Evolutionary conservation across 1,139 yeast genomes (phyloP), one percentile per base, ranked within the genome.

Genomic region (Meyerozyma elateridarum): DNA sequence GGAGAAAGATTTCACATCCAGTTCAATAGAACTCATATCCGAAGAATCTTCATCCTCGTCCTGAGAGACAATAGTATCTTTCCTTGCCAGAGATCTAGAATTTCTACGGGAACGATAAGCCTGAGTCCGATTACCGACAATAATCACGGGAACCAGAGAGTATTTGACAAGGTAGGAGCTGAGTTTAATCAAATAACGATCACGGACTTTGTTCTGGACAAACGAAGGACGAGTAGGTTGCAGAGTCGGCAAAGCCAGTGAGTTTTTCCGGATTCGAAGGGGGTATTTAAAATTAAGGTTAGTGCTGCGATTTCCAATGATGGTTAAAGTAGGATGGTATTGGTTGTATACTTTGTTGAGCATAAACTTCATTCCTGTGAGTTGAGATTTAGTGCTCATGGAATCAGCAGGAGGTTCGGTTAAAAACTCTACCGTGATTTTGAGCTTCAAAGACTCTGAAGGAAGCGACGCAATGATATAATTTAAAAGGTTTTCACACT

Each of bases 361-460:
- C 62, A 64, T 61, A 31, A 49, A 54, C 42, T 65, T 67, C 31
- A 54, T 51, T 20, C 69, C 66, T 3, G 37, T 36, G 20, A 39
- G 33, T 6, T 12, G 22, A 2, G 16, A 14, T 8, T 26, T 35
- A 11, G 32, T 30, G 28, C 29, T 24, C 13, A 15, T 15, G 6
- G 29, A 26, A 14, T 37, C 36, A 22, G 31, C 37, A 2, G 37
- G 31, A 2, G 36, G 35, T 8, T 42, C 46, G 27, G 49, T 4
- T 11, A 76, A 70, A 38, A 77, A 61, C 42, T 77, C 84, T 9
- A 78, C 70, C 0, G 81, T 74, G 6, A 78, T 54, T 38, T 71
- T 70, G 25, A 76, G 49, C 28, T 56, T 58, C 35, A 70, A 54
- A 25, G 59, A 50, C 13, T 40, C 31, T 36, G 31, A 31, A 27